Evolutionary conservation across 2,329 filamentous ascomycete genomes (phyloP).

Genomic region (Penicillium sp.): DNA sequence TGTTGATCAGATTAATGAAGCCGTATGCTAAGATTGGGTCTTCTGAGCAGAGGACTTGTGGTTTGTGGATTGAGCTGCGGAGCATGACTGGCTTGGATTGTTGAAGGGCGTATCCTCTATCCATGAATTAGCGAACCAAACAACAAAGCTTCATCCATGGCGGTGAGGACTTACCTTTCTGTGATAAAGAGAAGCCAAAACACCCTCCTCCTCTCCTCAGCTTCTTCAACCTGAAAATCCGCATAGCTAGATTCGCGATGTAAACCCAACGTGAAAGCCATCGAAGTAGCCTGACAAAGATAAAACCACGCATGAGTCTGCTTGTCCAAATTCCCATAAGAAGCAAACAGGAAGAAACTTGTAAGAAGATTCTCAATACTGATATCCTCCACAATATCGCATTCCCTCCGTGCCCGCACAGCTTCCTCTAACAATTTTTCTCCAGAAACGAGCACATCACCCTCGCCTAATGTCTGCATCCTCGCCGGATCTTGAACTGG

Average conservation of each 20-base stretch:
- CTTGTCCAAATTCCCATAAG: constrained; percentile 68
- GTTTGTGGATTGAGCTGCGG: constrained; percentile 63
- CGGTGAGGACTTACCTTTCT: constrained; percentile 56
- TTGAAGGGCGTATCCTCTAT: constrained; percentile 70
- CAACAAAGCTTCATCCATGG: background rate
- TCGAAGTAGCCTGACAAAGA: constrained; percentile 72
- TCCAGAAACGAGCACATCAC: constrained; percentile 62
- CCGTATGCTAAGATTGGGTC: constrained; percentile 42
- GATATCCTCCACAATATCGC: constrained; percentile 43
- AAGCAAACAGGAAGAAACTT: constrained; percentile 77
- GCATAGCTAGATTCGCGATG: constrained; percentile 54
- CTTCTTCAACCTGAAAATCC: constrained; percentile 50
- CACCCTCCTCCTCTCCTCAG: constrained; percentile 63
- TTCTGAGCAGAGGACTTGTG: constrained; percentile 64
- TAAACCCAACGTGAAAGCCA: constrained; percentile 50
- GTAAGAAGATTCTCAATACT: constrained; percentile 54
- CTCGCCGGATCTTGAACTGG: constrained; percentile 23
- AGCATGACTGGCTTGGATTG: constrained; percentile 69
- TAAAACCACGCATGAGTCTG: constrained; percentile 79
- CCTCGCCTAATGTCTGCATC: constrained; percentile 52
- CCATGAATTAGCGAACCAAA: background rate
- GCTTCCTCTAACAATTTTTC: constrained; percentile 66
- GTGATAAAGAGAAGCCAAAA: constrained; percentile 73
- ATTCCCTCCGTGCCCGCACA: constrained; percentile 47
- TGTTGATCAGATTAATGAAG: constrained; percentile 41